Conservation (phyloP, 495 filamentous ascomycete species). For the Aspergillus bertholletiae region DNA sequence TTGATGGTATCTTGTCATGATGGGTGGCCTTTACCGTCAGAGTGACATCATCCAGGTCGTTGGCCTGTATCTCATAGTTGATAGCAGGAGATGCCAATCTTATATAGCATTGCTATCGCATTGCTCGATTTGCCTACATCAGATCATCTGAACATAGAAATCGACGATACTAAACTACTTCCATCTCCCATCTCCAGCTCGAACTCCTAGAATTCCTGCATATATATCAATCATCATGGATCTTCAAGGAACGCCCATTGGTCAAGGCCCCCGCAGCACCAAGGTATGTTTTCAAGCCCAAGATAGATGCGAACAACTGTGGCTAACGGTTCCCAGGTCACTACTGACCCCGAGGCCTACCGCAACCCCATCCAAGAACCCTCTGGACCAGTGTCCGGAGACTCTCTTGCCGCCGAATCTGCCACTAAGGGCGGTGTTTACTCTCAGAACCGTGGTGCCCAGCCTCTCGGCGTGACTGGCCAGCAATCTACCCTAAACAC, state of each 20-base stretch:
- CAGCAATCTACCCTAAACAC: constrained; percentile 51
- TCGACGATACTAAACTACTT: not conserved
- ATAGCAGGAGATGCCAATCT: not conserved
- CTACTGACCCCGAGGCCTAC: constrained; percentile 45
- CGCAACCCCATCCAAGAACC: constrained; percentile 46
- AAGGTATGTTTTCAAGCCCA: too few relatives aligned
- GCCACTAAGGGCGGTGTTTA: constrained; percentile 48
- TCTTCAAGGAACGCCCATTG: constrained; percentile 46
- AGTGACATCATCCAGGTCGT: constrained; percentile 31
- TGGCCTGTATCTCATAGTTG: not conserved
- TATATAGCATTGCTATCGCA: constrained; percentile 24
- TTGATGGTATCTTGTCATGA: not conserved
- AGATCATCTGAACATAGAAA: not conserved
- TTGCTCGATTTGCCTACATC: not conserved
- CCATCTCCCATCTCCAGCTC: not conserved
- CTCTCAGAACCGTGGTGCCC: constrained; percentile 46
- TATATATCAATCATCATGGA: constrained; percentile 34
- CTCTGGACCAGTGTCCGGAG: constrained; percentile 54
- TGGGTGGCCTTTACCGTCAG: constrained; percentile 25
- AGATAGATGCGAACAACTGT: too few relatives aligned
- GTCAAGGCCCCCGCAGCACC: constrained; percentile 32
- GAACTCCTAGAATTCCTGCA: too few relatives aligned
- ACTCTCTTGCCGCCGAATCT: constrained; percentile 66
- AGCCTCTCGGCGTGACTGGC: constrained; percentile 45
- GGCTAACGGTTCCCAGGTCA: constrained; percentile 25